Evolutionary conservation across 1,284 basidiomycete species (phyloP).

Genomic region (Boletellus sp.): DNA sequence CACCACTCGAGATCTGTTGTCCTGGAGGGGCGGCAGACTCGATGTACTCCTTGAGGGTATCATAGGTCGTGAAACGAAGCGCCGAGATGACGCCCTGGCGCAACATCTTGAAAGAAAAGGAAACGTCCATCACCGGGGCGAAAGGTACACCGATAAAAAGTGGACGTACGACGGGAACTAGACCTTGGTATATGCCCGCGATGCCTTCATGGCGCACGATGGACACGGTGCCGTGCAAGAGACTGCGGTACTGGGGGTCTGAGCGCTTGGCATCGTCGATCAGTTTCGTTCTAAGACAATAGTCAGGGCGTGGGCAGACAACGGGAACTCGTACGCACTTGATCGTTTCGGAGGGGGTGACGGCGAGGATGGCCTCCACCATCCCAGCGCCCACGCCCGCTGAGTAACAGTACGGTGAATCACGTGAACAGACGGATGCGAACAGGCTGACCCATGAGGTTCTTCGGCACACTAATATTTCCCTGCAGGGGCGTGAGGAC

Average conservation of each 20-base stretch:
- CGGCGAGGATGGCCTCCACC: conserved; percentile 91
- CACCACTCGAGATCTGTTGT: no score
- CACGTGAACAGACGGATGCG: background rate
- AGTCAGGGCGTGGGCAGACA: background rate
- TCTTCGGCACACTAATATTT: conserved; percentile 82
- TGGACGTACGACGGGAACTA: conserved; percentile 84
- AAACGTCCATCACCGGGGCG: no score
- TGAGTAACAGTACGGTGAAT: conserved; percentile 22
- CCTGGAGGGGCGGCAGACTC: no score
- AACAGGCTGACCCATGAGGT: conserved; percentile 68
- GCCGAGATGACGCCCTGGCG: no score
- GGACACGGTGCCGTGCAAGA: conserved; percentile 79
- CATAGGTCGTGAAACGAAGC: no score
- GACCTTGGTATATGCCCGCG: conserved; percentile 82
- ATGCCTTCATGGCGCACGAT: conserved; percentile 87
- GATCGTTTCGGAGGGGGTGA: conserved; percentile 97
- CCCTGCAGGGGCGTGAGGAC: conserved; percentile 51
- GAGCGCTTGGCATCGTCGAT: conserved; percentile 91
- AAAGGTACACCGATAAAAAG: background rate
- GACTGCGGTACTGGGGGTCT: conserved; percentile 82
- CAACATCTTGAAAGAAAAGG: no score
- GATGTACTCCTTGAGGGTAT: no score
- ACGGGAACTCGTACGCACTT: conserved; percentile 58
- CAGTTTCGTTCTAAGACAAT: conserved; percentile 81
- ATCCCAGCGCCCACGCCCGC: conserved; percentile 95